phyloP scores from a whole-genome alignment of 371 early-diverging fungal species.

The Lichtheimia ornata region DNA sequence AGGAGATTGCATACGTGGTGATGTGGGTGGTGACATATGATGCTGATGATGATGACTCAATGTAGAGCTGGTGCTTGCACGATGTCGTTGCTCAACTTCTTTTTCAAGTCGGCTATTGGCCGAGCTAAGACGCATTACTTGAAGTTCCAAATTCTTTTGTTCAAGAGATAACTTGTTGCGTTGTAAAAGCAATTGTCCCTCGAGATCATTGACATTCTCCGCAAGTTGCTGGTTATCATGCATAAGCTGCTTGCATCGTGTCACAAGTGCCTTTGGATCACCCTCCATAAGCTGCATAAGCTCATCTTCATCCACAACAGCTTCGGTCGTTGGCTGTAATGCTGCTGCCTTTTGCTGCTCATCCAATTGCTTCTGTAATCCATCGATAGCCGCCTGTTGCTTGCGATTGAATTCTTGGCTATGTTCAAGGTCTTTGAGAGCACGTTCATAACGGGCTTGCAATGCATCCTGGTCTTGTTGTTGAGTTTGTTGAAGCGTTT shows the following conservation, averaged over 20 bases:
- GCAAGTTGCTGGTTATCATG: constrained; percentile 41
- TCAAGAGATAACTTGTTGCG: constrained; percentile 35
- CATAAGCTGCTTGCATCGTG: constrained; percentile 9
- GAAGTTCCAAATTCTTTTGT: constrained; percentile 41
- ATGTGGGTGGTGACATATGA: constrained; percentile 22
- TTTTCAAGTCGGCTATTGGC: constrained; percentile 49
- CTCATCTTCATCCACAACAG: neutral
- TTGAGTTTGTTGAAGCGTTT: constrained; percentile 9
- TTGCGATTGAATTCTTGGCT: constrained; percentile 6
- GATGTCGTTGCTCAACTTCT: constrained; percentile 41
- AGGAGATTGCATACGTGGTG: constrained; percentile 23
- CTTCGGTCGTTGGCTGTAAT: neutral
- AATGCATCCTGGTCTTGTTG: constrained; percentile 9
- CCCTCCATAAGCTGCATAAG: neutral
- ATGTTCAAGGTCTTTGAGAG: constrained; percentile 4
- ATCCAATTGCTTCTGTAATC: neutral
- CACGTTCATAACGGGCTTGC: constrained; percentile 7
- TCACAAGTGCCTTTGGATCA: neutral
- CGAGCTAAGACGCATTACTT: constrained; percentile 39
- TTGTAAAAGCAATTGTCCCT: constrained; percentile 37
- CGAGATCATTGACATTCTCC: constrained; percentile 36
- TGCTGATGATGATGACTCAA: neutral
- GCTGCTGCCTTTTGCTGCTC: neutral
- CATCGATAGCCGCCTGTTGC: constrained; percentile 8
- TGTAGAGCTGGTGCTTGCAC: neutral